Percentiles rank a stretch among this genome's conserved stretches.
Evolutionary conservation across 2,329 filamentous ascomycete genomes (phyloP).

Genomic region (Xylariaceae sp.): DNA sequence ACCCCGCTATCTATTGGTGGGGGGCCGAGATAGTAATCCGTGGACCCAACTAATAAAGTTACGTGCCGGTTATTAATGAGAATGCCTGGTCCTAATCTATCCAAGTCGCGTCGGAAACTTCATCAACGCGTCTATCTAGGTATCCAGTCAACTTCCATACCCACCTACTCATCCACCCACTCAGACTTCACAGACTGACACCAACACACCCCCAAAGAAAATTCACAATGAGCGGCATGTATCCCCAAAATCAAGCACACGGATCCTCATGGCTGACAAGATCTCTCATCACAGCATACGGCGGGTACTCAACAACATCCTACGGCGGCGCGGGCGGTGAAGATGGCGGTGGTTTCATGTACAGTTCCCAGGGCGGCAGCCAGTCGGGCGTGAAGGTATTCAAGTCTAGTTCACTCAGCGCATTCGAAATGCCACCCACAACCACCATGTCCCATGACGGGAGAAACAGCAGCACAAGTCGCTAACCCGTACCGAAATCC

Average conservation of each 20-base stretch:
- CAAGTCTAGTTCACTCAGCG: neutral
- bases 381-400: constrained; percentile 38
- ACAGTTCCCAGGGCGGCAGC: constrained; percentile 57
- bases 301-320: constrained; percentile 41
- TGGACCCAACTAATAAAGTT: no score
- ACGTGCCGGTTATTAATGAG: no score
- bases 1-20: no score
- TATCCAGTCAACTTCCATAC: neutral
- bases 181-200: neutral
- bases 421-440: no score
- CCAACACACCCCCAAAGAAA: neutral
- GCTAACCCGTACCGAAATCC: constrained; percentile 4
- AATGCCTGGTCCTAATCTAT: neutral
- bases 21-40: no score
- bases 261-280: constrained; percentile 4
- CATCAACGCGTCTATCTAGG: neutral
- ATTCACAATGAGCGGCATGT: constrained; percentile 21
- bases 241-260: neutral
- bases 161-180: no score
- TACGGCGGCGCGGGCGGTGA: constrained; percentile 55
- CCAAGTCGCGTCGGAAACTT: neutral
- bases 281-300: constrained; percentile 42
- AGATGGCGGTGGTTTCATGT: constrained; percentile 60
- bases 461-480: neutral
- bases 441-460: neutral